Evolutionary conservation across 1,284 basidiomycete genomes (phyloP).

Genomic region (Tilletia setariae): DNA sequence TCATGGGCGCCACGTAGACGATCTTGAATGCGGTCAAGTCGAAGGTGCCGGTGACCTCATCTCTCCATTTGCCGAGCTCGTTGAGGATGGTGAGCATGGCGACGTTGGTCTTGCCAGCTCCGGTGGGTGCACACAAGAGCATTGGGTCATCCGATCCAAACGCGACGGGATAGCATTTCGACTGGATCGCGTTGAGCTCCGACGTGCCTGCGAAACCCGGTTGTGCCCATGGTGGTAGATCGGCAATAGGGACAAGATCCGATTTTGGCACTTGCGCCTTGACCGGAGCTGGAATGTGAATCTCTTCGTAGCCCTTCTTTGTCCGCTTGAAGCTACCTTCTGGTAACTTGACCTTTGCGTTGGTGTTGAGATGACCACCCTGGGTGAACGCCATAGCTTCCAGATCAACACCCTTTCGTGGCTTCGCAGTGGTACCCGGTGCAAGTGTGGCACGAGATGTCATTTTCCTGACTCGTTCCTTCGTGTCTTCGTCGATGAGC

Average conservation of each 20-base stretch:
- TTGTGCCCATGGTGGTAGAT: slow-evolving; percentile 77
- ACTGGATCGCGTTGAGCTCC: slow-evolving; percentile 81
- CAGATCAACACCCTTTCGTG: slow-evolving; percentile 81
- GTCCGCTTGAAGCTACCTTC: slow-evolving; percentile 96
- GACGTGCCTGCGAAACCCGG: slow-evolving; percentile 60
- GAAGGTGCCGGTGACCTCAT: slow-evolving; percentile 77
- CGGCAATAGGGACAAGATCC: slow-evolving; percentile 72
- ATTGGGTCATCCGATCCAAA: slow-evolving; percentile 89
- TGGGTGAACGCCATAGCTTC: slow-evolving; percentile 93
- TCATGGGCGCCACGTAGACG: slow-evolving; percentile 98
- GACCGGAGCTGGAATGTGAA: slow-evolving; percentile 92
- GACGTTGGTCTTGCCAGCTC: slow-evolving; percentile 99
- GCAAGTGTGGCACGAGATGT: slow-evolving; percentile 84
- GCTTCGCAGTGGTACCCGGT: slow-evolving; percentile 76
- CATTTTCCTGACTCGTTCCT: slow-evolving; percentile 57
- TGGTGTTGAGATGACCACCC: slow-evolving; percentile 94
- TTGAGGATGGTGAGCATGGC: slow-evolving; percentile 69
- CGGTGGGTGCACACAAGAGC: slow-evolving; percentile 93
- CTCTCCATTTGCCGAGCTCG: slow-evolving; percentile 55
- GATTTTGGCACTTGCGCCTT: slow-evolving; percentile 63
- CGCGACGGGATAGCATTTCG: slow-evolving; percentile 71
- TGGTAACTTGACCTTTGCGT: slow-evolving; percentile 95
- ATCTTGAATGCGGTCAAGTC: slow-evolving; percentile 93
- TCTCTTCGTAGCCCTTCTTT: slow-evolving; percentile 96
- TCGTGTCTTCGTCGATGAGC: slow-evolving; percentile 68